A percentile compares a stretch with the other conserved stretches of the same genome.
Evolutionary conservation across 78 protist genomes (phyloP).

Genomic region (Pigoraptor vietnamica): DNA sequence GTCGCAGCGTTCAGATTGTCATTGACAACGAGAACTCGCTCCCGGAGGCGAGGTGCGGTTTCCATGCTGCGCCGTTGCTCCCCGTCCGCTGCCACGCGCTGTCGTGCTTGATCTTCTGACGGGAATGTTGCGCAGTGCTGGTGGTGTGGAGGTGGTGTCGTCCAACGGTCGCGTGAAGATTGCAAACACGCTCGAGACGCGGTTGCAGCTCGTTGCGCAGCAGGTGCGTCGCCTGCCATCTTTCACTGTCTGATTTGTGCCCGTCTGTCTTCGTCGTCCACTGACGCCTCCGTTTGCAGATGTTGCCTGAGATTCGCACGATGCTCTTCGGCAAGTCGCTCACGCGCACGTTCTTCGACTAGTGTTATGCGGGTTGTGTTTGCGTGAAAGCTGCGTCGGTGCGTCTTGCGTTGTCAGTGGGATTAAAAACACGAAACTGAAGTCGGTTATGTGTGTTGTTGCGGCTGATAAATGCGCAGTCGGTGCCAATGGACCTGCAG

Average conservation of each 20-base stretch:
- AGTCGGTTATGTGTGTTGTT: too few relatives aligned
- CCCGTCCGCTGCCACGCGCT: too few relatives aligned
- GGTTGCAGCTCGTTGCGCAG: slow-evolving; percentile 6
- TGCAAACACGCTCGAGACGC: slow-evolving; percentile 26
- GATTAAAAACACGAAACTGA: too few relatives aligned
- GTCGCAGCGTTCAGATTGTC: neutral
- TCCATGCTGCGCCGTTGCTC: neutral
- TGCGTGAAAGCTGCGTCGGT: too few relatives aligned
- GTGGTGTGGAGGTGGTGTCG: slow-evolving; percentile 16
- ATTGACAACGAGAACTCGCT: neutral
- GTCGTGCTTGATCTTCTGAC: too few relatives aligned
- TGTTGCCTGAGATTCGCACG: slow-evolving; percentile 9
- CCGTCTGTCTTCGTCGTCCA: too few relatives aligned
- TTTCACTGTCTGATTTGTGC: too few relatives aligned
- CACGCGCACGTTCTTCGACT: neutral
- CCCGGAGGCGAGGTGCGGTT: neutral
- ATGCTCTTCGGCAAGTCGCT: slow-evolving; percentile 6
- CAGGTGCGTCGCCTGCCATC: neutral
- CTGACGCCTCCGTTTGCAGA: neutral
- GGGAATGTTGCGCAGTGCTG: too few relatives aligned
- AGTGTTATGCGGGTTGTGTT: too few relatives aligned
- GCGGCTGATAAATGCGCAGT: too few relatives aligned
- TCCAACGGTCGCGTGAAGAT: neutral
- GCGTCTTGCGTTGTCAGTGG: too few relatives aligned
- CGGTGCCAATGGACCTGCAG: neutral